Evolutionary conservation across 2,329 filamentous ascomycete species (phyloP).

Genomic region (Ascocoryne sarcoides): DNA sequence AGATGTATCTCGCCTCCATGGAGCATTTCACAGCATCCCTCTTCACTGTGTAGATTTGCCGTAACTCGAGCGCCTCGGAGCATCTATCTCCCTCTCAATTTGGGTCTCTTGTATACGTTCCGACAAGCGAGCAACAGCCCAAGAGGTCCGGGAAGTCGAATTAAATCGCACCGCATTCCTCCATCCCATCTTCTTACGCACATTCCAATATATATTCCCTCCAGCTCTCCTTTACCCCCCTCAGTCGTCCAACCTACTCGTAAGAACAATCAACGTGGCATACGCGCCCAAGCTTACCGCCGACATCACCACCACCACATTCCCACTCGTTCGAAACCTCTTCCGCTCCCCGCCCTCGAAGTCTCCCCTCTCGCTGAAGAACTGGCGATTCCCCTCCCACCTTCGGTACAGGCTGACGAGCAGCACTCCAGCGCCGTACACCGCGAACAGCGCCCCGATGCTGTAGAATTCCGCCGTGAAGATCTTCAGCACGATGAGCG

Average conservation of each 20-base stretch:
- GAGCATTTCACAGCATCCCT: too few species aligned
- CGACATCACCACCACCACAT: slow-evolving; percentile 51
- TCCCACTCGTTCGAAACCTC: slow-evolving; percentile 56
- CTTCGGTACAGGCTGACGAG: slow-evolving; percentile 77
- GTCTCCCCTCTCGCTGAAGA: slow-evolving; percentile 54
- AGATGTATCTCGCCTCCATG: too few species aligned
- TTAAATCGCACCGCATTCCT: too few species aligned
- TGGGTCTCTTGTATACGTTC: too few species aligned
- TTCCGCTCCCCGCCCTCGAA: slow-evolving; percentile 35
- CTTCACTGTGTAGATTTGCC: too few species aligned
- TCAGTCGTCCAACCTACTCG: slow-evolving; percentile 32
- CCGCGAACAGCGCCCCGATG: slow-evolving; percentile 91
- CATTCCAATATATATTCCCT: background rate
- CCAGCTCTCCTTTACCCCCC: slow-evolving; percentile 2
- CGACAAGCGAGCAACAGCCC: too few species aligned
- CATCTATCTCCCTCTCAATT: too few species aligned
- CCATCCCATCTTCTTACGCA: too few species aligned
- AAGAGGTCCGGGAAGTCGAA: too few species aligned
- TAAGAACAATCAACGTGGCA: slow-evolving; percentile 46
- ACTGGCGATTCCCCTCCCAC: slow-evolving; percentile 87
- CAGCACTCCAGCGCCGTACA: slow-evolving; percentile 80
- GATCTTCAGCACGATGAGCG: slow-evolving; percentile 89
- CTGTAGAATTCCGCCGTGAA: slow-evolving; percentile 95
- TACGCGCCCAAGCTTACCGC: slow-evolving; percentile 49
- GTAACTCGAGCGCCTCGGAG: too few species aligned